A percentile compares a stretch with the other conserved stretches of the same genome.
Conservation (phyloP, 2,329 filamentous ascomycete genomes). For the Trichoderma cornu-damae region DNA sequence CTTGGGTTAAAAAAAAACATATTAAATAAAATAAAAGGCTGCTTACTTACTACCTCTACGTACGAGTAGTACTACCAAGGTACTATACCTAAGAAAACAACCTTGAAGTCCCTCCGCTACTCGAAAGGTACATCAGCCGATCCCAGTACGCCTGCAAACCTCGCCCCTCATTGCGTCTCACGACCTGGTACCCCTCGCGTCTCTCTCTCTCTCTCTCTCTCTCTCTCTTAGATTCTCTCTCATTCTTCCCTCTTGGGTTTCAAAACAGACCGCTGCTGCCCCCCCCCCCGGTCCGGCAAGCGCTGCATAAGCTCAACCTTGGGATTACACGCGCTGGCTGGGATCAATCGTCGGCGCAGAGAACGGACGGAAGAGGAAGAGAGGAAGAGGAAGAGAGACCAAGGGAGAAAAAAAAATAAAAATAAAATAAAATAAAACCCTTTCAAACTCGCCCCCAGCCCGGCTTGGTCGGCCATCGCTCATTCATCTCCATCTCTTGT, state of each 20-base stretch:
- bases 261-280: neutral
- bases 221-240: neutral
- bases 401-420: neutral
- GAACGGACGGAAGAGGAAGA: too few species aligned
- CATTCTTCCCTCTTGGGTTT: neutral
- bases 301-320: too few species aligned
- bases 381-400: too few species aligned
- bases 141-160: neutral
- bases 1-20: neutral
- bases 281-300: too few species aligned
- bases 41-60: too few species aligned
- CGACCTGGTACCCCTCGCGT: slow-evolving; percentile 18
- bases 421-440: neutral
- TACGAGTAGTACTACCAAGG: too few species aligned
- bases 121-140: slow-evolving; percentile 12
- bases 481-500: neutral
- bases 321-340: too few species aligned
- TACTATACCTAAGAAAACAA: too few species aligned
- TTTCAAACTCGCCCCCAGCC: neutral
- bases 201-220: slow-evolving; percentile 1
- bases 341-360: too few species aligned
- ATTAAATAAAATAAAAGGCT: too few species aligned
- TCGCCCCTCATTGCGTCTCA: slow-evolving; percentile 12
- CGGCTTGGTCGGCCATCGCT: neutral
- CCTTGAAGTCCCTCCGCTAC: neutral